Percentiles rank a stretch among this genome's conserved stretches.
Conservation (phyloP, 164 flowering plant species). For the Malania oleifera region DNA sequence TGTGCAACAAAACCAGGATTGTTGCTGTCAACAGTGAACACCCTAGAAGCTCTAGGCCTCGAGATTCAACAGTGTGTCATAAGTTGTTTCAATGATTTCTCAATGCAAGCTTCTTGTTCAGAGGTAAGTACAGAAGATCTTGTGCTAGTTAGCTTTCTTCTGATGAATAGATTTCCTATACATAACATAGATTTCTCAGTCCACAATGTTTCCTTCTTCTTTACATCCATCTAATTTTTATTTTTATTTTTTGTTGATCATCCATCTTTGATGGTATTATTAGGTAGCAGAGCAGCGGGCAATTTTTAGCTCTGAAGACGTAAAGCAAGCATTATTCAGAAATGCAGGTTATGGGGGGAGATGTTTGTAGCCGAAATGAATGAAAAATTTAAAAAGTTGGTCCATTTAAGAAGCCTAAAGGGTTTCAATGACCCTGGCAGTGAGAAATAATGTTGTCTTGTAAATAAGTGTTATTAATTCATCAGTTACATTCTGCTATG, state of each 20-base stretch:
- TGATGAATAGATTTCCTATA: too few species aligned
- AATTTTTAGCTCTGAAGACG: neutral
- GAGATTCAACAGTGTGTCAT: conserved; percentile 3
- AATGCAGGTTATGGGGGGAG: conserved; percentile 3
- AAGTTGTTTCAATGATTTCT: conserved; percentile 2
- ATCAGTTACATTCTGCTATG: too few species aligned
- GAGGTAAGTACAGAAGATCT: neutral
- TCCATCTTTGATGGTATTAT: neutral
- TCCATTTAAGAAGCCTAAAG: neutral
- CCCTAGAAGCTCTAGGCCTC: neutral
- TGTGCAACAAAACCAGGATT: neutral
- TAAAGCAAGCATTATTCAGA: conserved; percentile 1
- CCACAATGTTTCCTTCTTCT: too few species aligned
- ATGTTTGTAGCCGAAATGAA: neutral
- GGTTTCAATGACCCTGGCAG: neutral
- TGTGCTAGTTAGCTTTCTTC: too few species aligned
- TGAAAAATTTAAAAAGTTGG: neutral
- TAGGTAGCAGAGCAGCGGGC: neutral
- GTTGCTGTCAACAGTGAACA: neutral
- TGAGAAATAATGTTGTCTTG: too few species aligned
- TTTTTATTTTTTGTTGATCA: too few species aligned
- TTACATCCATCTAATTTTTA: too few species aligned
- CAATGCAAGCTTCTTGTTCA: conserved; percentile 1
- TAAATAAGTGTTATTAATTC: too few species aligned
- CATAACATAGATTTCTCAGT: too few species aligned